Conservation (phyloP, 176 grass and related monocot genomes). For the Hordeum marinum region DNA sequence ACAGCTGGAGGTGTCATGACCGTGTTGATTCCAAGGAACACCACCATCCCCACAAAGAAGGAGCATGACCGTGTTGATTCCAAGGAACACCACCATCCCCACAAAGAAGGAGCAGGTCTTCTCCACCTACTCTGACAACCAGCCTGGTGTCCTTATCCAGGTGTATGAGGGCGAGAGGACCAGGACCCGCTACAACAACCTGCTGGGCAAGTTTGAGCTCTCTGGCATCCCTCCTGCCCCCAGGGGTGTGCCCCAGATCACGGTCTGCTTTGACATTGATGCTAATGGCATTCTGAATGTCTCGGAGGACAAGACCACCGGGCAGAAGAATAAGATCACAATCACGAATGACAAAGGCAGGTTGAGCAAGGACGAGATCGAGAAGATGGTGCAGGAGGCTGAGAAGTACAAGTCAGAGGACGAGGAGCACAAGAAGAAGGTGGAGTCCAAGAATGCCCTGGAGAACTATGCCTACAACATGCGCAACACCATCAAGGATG, state of each 20-base stretch:
- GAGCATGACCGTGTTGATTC: constrained; percentile 54
- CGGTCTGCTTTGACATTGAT: constrained; percentile 67
- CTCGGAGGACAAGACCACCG: constrained; percentile 71
- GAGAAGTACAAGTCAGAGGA: constrained; percentile 80
- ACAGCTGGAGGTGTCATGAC: constrained; percentile 54
- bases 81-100: constrained; percentile 60
- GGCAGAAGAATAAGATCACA: constrained; percentile 86
- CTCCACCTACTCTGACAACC: constrained; percentile 52
- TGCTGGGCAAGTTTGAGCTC: constrained; percentile 69
- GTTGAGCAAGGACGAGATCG: constrained; percentile 77
- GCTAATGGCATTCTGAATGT: constrained; percentile 63
- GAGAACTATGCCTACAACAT: constrained; percentile 86
- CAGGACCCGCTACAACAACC: constrained; percentile 55
- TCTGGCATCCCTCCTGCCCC: constrained; percentile 62
- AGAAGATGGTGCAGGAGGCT: constrained; percentile 75
- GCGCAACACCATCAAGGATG: constrained; percentile 76
- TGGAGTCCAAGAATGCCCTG: constrained; percentile 56
- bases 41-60: constrained; percentile 63
- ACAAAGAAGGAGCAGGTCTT: constrained; percentile 65
- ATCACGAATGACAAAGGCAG: constrained; percentile 79
- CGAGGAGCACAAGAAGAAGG: constrained; percentile 74
- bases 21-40: constrained; percentile 53
- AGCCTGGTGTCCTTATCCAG: constrained; percentile 49
- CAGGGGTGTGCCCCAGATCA: constrained; percentile 69
- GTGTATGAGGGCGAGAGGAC: constrained; percentile 58